Base-by-base conservation (phyloP, 805 yeast genomes). In the Brettanomyces sp. region DNA sequence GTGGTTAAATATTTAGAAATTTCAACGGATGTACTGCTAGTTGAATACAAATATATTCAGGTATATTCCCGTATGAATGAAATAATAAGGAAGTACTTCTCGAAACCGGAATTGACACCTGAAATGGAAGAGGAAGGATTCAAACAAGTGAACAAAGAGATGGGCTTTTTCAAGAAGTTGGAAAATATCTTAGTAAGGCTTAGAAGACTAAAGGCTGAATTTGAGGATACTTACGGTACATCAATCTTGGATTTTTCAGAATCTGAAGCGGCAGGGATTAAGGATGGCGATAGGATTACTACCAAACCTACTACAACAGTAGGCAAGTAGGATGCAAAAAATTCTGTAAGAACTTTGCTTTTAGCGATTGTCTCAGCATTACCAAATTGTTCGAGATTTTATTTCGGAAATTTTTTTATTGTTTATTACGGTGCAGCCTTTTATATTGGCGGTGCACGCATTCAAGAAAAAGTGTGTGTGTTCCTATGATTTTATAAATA, bases 31-130 rank as follows among this genome's bases (percentile, higher is more conserved):
- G 22, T 58, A 5, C 52, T 60, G 21, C 44, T 59, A 32, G 47
- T 59, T 5, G 57, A 57, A 43, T 62, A 55, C 47, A 55, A 62
- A 40, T 60, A 58, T 34, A n/a, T 58, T 11, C 55, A 60, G 43
- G 43, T 50, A 7, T 55, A 56, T 45, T 43, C 59, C 4, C 42
- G 52, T 45, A 49, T 59, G 39, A 62, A 61, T 41, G 51, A 47
- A n/a, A 47, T 54, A 5, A 52, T 58, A 12, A 52, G 57, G 38
- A 47, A 55, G 30, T 56, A 60, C 39, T 62, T 62, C 23, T 54
- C 61, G 9, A 47, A 45, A 33, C 51, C 55, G 5, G 56, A 53
- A 7, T 40, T 59, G 21, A 47, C 59, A 1, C 35, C 41, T 34
- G 55, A 53, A n/a, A 54, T 46, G 9, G 63, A 60, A 43, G 55